Conservation (phyloP, 2,329 filamentous ascomycete species). For the Microdochium trichocladiopsis region DNA sequence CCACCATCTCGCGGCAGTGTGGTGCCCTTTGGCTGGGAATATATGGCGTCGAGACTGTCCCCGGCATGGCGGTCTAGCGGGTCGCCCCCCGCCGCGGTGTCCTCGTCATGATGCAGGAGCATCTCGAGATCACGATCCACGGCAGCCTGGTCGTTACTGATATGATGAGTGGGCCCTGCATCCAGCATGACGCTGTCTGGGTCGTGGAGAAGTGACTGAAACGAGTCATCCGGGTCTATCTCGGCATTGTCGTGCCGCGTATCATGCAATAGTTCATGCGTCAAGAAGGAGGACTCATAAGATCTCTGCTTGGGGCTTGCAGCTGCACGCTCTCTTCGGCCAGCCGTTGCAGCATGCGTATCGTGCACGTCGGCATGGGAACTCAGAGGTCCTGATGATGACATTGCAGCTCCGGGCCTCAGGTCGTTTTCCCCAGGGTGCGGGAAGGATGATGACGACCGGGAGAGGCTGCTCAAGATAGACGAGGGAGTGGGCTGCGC, state of each 20-base stretch:
- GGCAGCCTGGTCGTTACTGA: conserved; percentile 18
- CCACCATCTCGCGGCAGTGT: too few relatives aligned
- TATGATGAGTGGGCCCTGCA: not conserved
- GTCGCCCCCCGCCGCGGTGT: conserved; percentile 14
- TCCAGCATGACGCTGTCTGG: conserved; percentile 19
- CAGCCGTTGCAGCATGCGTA: too few relatives aligned
- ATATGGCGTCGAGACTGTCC: not conserved
- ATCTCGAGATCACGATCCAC: conserved; percentile 21
- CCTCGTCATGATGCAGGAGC: conserved; percentile 17
- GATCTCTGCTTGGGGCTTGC: conserved; percentile 7
- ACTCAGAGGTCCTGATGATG: not conserved
- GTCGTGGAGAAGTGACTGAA: conserved; percentile 46
- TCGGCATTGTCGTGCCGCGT: conserved; percentile 22
- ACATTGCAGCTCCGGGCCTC: not conserved
- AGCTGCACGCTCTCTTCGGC: too few relatives aligned
- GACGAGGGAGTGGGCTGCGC: conserved; percentile 26
- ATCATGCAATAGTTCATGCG: not conserved
- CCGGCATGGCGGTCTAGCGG: conserved; percentile 5
- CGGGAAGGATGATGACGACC: conserved; percentile 17
- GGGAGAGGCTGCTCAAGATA: conserved; percentile 19
- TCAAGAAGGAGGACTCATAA: conserved; percentile 7
- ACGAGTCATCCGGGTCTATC: conserved; percentile 30
- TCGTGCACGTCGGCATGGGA: not conserved
- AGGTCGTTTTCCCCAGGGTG: not conserved
- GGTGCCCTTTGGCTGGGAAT: too few relatives aligned